These are phyloP conservation scores for Neurospora sp. DNA, from an alignment of 495 filamentous ascomycete genomes.

Conservation along the genomic window DNA sequence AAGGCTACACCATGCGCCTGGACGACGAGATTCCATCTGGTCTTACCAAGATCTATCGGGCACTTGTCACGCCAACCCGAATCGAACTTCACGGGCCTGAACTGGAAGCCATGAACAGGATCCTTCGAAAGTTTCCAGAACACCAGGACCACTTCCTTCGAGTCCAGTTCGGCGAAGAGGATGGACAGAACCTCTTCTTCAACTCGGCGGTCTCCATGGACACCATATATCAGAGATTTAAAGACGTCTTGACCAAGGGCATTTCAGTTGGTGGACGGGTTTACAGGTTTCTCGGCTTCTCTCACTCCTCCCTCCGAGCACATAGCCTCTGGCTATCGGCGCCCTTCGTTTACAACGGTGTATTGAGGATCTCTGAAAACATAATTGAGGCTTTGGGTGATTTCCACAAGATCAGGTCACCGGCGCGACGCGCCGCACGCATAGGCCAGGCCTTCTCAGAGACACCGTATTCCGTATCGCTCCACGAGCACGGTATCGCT, in stretches of 20 bases:
- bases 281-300: conserved; percentile 70
- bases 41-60: conserved; percentile 43
- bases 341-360: conserved; percentile 41
- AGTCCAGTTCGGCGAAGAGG: conserved; percentile 59
- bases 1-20: conserved; percentile 15
- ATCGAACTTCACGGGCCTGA: conserved; percentile 59
- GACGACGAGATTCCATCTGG: conserved; percentile 13
- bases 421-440: conserved; percentile 67
- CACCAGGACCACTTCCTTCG: conserved; percentile 58
- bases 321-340: conserved; percentile 69
- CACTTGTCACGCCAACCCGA: conserved; percentile 57
- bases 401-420: conserved; percentile 51
- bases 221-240: conserved; percentile 50
- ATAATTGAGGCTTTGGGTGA: conserved; percentile 57
- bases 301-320: conserved; percentile 61
- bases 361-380: conserved; percentile 28
- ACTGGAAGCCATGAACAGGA: conserved; percentile 59
- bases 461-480: conserved; percentile 46
- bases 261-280: conserved; percentile 53
- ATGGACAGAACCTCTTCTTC: conserved; percentile 52
- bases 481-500: conserved; percentile 22
- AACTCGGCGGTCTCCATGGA: conserved; percentile 44
- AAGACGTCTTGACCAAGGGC: conserved; percentile 40
- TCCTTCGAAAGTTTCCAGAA: conserved; percentile 57
- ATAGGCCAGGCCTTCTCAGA: conserved; percentile 82